Conservation (phyloP, 208 protist genomes). For the Naegleria gruberi region DNA sequence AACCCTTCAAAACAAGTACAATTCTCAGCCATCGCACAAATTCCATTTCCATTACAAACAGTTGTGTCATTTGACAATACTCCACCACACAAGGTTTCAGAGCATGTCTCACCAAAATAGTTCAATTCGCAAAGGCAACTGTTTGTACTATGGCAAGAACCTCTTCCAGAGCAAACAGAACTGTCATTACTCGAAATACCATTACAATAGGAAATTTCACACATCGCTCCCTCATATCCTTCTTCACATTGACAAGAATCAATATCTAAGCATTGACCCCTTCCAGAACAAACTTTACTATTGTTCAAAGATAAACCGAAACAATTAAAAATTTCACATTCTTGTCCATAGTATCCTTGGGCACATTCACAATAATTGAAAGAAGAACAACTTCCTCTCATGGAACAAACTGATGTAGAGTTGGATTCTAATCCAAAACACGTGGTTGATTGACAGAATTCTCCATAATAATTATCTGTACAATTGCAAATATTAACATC, state of each 20-base stretch:
- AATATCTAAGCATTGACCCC: neutral
- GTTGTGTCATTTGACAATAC: neutral
- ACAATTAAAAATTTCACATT: no score
- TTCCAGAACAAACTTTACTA: no score
- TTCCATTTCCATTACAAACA: neutral
- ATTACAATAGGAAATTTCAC: neutral
- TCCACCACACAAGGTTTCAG: neutral
- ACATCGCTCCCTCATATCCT: neutral
- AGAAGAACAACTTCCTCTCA: no score
- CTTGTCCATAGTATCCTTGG: no score
- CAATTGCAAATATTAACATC: no score
- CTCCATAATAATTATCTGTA: no score
- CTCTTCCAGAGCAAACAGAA: neutral
- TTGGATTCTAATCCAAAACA: no score
- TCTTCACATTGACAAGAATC: neutral
- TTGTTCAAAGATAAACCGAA: no score
- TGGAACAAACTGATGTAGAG: no score
- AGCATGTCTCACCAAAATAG: neutral
- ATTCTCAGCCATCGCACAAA: neutral
- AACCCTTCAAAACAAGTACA: neutral
- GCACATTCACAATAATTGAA: no score
- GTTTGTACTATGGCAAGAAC: neutral
- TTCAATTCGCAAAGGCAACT: neutral
- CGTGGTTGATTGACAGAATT: no score
- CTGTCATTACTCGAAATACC: neutral